Base-by-base conservation (phyloP, 768 basidiomycete genomes). In the Calocybe indica region DNA sequence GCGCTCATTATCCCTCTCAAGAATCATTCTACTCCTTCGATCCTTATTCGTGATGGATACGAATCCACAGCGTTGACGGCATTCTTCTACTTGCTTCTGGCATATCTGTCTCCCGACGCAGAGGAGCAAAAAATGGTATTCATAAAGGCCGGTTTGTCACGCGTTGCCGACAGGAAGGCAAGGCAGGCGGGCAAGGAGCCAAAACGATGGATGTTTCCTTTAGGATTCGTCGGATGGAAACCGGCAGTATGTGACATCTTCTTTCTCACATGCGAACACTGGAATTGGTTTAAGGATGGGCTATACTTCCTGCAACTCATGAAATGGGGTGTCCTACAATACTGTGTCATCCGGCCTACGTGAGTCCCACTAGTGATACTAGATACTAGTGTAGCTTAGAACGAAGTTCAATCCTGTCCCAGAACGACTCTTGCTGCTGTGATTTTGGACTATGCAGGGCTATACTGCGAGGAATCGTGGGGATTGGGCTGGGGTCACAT, bases 291-390 rank as follows among this genome's bases (percentile, higher is more conserved):
- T 14, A 34, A 82, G 78, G 78, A 83, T 55, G 84, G 84, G 0
- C 62, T 86, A 22, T 80, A 81, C 55, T 87, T 85, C 56, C 63
- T 87, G 38, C 82, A 85, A 57, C 59, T 85, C 40, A 83, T 83
- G 80, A 88, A 88, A 59, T 86, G 84, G 81, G 80, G 78, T 4
- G 78, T 89, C 10, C 67, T 87, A 32, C 86, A 88, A 59, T 88
- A 85, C 53, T 83, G 80, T 63, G 78, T 83, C 13, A 65, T 85
- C 38, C 71, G 83, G 44, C 83, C 83, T 4, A 56, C 68, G 79
- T 81, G 55, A 43, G 75, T 62, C 12, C 15, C 39, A 15, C 12
- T 22, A 31, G 7, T 45, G 44, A 1, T 8, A 10, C 13, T 47
- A 35, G 44, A 1, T 8, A 10, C 13, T 47, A 35, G 50, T 15